These are phyloP conservation scores for Hibiscus tridactylites DNA, from an alignment of 345 rosid species.

Conservation along the genomic window DNA sequence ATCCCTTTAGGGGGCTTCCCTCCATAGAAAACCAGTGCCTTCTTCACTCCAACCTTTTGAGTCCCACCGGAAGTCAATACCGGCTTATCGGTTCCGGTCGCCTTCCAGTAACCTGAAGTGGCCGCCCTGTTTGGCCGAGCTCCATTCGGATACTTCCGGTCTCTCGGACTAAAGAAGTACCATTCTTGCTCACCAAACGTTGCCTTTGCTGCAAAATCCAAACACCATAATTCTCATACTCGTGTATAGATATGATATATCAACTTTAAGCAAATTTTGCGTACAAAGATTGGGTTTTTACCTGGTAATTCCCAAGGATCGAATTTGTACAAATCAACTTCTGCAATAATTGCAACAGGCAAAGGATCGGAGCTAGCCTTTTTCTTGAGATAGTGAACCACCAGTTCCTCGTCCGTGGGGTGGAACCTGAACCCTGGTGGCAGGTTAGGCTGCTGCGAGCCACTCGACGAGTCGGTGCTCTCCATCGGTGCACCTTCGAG, in stretches of 20 bases:
- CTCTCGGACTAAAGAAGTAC: slow-evolving; percentile 95
- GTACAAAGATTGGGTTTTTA: slow-evolving; percentile 7
- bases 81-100: slow-evolving; percentile 97
- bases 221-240: neutral
- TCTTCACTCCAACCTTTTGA: slow-evolving; percentile 83
- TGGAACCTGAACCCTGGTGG: slow-evolving; percentile 99
- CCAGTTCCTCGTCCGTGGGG: slow-evolving; percentile 97
- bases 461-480: slow-evolving; percentile 65
- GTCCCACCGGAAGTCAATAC: slow-evolving; percentile 51
- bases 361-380: slow-evolving; percentile 69
- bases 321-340: slow-evolving; percentile 82
- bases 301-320: slow-evolving; percentile 99
- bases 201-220: slow-evolving; percentile 53
- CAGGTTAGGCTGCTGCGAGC: slow-evolving; percentile 62
- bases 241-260: neutral
- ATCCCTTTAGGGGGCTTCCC: slow-evolving; percentile 99
- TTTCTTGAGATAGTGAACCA: slow-evolving; percentile 83
- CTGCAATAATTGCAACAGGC: slow-evolving; percentile 82
- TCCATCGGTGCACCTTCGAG: slow-evolving; percentile 37
- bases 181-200: slow-evolving; percentile 94
- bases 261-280: neutral
- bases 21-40: slow-evolving; percentile 82
- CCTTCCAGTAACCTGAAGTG: slow-evolving; percentile 99
- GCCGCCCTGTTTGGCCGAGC: slow-evolving; percentile 95
- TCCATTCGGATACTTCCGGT: slow-evolving; percentile 93